phyloP scores from a whole-genome alignment of 2,329 filamentous ascomycete species.

The Rachicladosporium sp. region DNA sequence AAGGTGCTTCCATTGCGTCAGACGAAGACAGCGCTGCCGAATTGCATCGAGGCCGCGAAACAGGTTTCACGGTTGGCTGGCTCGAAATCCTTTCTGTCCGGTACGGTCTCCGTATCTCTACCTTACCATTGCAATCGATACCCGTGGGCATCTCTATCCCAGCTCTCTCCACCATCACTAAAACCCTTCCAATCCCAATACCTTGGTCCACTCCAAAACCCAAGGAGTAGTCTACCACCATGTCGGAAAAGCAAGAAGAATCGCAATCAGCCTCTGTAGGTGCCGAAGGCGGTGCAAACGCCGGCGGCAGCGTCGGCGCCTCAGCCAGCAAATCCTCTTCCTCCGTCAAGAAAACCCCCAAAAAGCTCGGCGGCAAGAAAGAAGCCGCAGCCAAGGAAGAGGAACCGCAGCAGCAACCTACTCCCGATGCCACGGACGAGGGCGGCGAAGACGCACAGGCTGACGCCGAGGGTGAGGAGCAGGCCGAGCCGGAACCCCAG shows the following conservation, averaged over 20 bases:
- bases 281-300: conserved; percentile 7
- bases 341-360: conserved; percentile 32
- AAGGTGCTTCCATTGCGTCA: too few species aligned
- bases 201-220: too few species aligned
- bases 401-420: conserved; percentile 36
- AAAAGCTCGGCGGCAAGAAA: conserved; percentile 37
- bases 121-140: too few species aligned
- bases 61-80: too few species aligned
- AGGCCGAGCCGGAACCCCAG: conserved; percentile 31
- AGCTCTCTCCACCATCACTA: too few species aligned
- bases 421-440: conserved; percentile 32
- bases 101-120: too few species aligned
- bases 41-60: too few species aligned
- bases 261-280: conserved; percentile 8
- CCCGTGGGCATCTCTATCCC: too few species aligned
- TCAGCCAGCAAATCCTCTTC: background rate
- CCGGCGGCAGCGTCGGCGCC: conserved; percentile 6
- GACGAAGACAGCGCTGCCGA: too few species aligned
- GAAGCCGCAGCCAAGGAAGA: conserved; percentile 14
- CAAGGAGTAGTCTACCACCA: conserved; percentile 1
- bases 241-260: conserved; percentile 12
- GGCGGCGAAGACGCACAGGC: conserved; percentile 30
- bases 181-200: too few species aligned
- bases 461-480: conserved; percentile 22
- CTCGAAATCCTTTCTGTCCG: too few species aligned